phyloP scores from a whole-genome alignment of 2,329 filamentous ascomycete species.

The Penicillium corylophilum region DNA sequence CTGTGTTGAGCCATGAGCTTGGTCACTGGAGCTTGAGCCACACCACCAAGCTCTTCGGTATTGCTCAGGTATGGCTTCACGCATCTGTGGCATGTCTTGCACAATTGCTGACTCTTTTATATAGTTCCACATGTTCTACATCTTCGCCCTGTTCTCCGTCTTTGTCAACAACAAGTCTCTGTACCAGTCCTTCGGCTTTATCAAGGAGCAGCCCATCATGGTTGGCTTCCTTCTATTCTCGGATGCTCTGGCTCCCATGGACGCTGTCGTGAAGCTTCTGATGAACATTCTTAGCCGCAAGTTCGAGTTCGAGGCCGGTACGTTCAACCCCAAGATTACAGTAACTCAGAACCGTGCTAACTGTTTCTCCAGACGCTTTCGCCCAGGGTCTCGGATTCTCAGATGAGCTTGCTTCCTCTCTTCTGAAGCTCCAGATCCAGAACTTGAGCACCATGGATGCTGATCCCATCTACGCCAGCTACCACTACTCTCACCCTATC shows the following conservation, averaged over 20 bases:
- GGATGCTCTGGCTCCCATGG: conserved; percentile 90
- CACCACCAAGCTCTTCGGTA: conserved; percentile 85
- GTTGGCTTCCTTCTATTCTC: conserved; percentile 98
- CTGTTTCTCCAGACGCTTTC: conserved; percentile 64
- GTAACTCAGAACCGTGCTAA: conserved; percentile 17
- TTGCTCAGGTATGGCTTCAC: conserved; percentile 66
- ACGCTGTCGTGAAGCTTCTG: conserved; percentile 87
- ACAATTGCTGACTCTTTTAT: not conserved
- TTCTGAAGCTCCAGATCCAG: conserved; percentile 97
- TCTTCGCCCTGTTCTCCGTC: conserved; percentile 93
- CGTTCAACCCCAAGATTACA: conserved; percentile 19
- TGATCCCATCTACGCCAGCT: conserved; percentile 96
- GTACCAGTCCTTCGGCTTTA: conserved; percentile 88
- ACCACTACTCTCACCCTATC: conserved; percentile 98
- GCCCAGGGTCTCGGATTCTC: conserved; percentile 81
- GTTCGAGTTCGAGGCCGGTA: conserved; percentile 92
- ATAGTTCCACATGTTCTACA: conserved; percentile 89
- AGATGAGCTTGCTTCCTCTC: conserved; percentile 75
- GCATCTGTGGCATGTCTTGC: not conserved
- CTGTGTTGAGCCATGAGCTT: conserved; percentile 91
- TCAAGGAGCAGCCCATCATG: conserved; percentile 80
- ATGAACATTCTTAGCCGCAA: conserved; percentile 95
- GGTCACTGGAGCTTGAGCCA: conserved; percentile 97
- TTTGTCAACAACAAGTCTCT: conserved; percentile 95
- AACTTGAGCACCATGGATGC: conserved; percentile 98